Evolutionary conservation across 2,329 filamentous ascomycete species (phyloP).

Genomic region (Chaetomium sp.): DNA sequence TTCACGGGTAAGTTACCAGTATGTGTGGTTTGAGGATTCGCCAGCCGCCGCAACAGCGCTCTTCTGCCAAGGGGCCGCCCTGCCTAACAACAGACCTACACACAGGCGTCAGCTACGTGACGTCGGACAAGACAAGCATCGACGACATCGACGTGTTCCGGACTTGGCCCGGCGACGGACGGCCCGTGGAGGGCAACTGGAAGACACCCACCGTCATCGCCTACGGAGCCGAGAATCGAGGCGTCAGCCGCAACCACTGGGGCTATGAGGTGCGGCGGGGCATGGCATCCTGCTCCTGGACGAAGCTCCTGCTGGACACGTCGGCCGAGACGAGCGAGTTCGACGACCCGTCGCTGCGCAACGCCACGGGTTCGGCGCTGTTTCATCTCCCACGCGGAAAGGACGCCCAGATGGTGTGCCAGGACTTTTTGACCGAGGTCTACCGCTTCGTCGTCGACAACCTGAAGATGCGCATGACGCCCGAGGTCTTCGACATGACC

Average conservation of each 20-base stretch:
- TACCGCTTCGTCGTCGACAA: slow-evolving; percentile 1
- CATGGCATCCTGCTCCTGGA: background rate
- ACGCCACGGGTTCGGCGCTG: background rate
- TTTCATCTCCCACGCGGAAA: background rate
- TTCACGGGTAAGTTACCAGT: background rate
- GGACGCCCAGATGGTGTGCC: slow-evolving; percentile 4
- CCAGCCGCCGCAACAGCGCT: no score
- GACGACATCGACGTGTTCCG: slow-evolving; percentile 2
- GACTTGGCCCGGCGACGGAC: background rate
- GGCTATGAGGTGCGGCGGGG: background rate
- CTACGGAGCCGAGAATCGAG: background rate
- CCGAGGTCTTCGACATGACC: slow-evolving; percentile 1
- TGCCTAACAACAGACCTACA: background rate
- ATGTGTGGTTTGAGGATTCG: no score
- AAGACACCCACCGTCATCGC: slow-evolving; percentile 2
- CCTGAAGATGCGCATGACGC: slow-evolving; percentile 1
- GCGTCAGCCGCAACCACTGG: background rate
- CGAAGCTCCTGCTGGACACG: background rate
- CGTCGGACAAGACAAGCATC: slow-evolving; percentile 1
- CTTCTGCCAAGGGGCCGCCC: background rate
- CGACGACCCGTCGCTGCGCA: slow-evolving; percentile 1
- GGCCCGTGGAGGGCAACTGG: slow-evolving; percentile 1
- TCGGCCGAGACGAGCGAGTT: slow-evolving; percentile 2
- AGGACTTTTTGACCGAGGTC: slow-evolving; percentile 3
- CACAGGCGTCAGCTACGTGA: slow-evolving; percentile 1